Base-by-base conservation (phyloP, 2,329 filamentous ascomycete species). In the Botrytis squamosa region DNA sequence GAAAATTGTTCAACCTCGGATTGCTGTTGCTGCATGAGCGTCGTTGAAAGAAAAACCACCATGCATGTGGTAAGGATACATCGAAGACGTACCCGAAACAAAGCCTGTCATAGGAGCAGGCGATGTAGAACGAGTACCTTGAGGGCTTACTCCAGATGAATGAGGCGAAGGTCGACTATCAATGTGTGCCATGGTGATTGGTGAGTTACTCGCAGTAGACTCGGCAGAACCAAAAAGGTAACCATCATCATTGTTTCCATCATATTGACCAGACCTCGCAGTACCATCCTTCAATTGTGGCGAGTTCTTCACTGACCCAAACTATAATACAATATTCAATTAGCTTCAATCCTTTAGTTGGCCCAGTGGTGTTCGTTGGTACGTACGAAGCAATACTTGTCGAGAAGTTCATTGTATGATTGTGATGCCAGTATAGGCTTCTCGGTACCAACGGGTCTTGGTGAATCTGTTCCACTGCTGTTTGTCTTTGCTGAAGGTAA, bases 361-460 rank as follows among this genome's bases (percentile, higher is more conserved):
- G 63, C 67, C 75, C 74, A 79, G 65, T 75, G 75, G 72, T 80
- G 77, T 75, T 79, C 76, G 83, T 77, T 76, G 81, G 88, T 88
- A 97, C 95, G 90, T 95, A 98, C 95, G 90, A 98, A 99, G 88
- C 96, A 99, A 88, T 97, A 99, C 86, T 97, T 98, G 86, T 97
- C 95, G 83, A 99, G 92, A 77, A 99, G 89, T 84, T 99, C 96
- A 84, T 97, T 93, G 83, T 99, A 98, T 75, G 95, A 95, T 75
- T 93, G 91, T 77, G 94, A 97, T 75, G 95, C 89, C 77, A 97
- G 91, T 80, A 89, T 87, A 63, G 91, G 90, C 80, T 91, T 90
- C 80, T 88, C 88, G 57, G 87, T 85, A 22, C 87, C 84, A 84
- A 67, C 84, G 78, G 76, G 84, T 82, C 84, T 78, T 85, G 86